These are phyloP conservation scores for Voacanga thouarsii DNA, from an alignment of 257 asterid species.

Conservation along the genomic window DNA sequence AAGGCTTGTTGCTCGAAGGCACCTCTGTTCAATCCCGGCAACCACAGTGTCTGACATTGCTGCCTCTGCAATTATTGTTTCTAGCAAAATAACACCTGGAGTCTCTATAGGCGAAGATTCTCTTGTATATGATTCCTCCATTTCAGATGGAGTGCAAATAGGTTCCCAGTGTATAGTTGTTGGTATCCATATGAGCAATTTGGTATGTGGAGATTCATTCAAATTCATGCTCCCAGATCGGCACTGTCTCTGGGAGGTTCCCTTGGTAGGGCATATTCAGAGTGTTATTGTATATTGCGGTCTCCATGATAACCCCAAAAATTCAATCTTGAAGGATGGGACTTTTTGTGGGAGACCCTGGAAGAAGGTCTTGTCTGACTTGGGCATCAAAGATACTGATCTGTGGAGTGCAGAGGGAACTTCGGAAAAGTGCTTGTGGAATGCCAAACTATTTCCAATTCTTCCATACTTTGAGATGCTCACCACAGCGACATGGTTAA, in stretches of 20 bases:
- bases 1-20: conserved; percentile 87
- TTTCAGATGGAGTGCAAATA: conserved; percentile 66
- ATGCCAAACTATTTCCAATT: conserved; percentile 80
- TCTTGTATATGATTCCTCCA: conserved; percentile 79
- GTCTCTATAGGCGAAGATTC: conserved; percentile 91
- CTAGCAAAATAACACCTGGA: conserved; percentile 78
- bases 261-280: conserved; percentile 60
- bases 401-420: conserved; percentile 59
- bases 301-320: conserved; percentile 91
- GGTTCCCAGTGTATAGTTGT: conserved; percentile 92
- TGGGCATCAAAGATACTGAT: conserved; percentile 66
- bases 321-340: conserved; percentile 54
- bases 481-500: conserved; percentile 77
- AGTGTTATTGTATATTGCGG: conserved; percentile 85
- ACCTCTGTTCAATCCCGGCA: conserved; percentile 89
- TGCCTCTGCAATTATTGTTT: conserved; percentile 81
- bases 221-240: conserved; percentile 90
- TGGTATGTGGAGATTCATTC: conserved; percentile 30
- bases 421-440: conserved; percentile 80
- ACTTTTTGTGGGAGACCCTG: conserved; percentile 97
- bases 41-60: conserved; percentile 86
- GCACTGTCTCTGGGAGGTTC: conserved; percentile 99
- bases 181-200: conserved; percentile 49
- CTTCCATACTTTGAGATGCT: conserved; percentile 76
- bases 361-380: conserved; percentile 72